Base-by-base conservation (phyloP, 1,284 basidiomycete species). In the Coniferiporia sulphurascens region DNA sequence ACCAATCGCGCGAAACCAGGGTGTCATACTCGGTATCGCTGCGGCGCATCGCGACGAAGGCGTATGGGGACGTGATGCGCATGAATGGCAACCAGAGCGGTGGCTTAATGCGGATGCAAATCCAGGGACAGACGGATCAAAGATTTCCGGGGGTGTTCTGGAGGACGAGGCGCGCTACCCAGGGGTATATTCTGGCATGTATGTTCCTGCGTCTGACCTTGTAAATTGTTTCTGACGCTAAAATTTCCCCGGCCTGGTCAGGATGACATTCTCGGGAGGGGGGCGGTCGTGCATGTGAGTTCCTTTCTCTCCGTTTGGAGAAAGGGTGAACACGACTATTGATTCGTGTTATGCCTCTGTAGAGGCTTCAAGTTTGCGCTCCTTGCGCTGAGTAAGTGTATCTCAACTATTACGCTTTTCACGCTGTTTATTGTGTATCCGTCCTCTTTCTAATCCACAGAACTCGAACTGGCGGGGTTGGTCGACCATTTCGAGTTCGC, bases 61-160 rank as follows among this genome's bases (percentile, higher is more conserved):
- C 19, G 63, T 66, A 3, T 72, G 71, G 71, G 71, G 71, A 15
- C 62, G 63, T 2, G 69, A 72, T 59, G 70, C 70, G 4, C 62
- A 61, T 43, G 67, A 68, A 56, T 72, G 67, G 67, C 67, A 67
- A 49, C 71, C 71, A 9, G 70, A 72, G 51, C 64, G 70, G 6
- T 72, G 71, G 71, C 62, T 72, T 32, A 27, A 21, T 34, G 35
- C 27, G 27, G 27, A 27, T 27, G 27, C 27, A 27, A 5, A 27
- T 27, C 27, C 5, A 27, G 27, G 27, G 27, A 27, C 27, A 27
- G 27, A 5, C 27, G 27, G 5, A 27, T 27, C 27, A 5, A 46
- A 55, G 48, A 32, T n/a, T 49, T 46, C 22, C 48, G 34, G 35
- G 41, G n/a, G 27, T 58, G 34, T 22, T 3, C 27, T 50, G 15